A percentile compares a stretch with the other conserved stretches of the same genome.
Evolutionary conservation across 768 basidiomycete species (phyloP).

Genomic region (Lentinula lateritia): DNA sequence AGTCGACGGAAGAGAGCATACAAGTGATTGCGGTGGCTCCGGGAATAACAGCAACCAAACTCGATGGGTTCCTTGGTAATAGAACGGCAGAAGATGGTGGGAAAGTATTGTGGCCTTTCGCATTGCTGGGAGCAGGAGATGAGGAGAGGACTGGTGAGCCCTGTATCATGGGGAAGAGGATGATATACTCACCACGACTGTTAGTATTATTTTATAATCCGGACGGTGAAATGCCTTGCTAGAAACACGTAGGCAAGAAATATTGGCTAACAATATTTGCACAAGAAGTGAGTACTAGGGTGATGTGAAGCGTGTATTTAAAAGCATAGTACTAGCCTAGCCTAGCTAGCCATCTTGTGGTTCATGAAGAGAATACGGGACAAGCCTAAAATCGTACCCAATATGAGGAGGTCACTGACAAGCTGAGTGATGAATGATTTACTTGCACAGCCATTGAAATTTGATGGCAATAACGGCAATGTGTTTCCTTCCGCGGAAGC

Average conservation of each 20-base stretch:
- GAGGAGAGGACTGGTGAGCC: not conserved
- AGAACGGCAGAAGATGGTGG: conserved; percentile 9
- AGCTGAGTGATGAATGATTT: too few species aligned
- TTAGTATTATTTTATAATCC: not conserved
- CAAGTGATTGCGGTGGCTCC: conserved; percentile 10
- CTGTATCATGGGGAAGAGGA: not conserved
- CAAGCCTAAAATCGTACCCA: too few species aligned
- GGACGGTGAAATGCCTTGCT: not conserved
- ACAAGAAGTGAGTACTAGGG: too few species aligned
- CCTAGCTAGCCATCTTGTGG: too few species aligned
- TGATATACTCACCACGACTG: not conserved
- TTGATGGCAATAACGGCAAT: not conserved
- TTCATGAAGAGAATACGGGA: too few species aligned
- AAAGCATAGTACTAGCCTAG: too few species aligned
- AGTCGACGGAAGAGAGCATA: conserved; percentile 4
- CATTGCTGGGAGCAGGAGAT: not conserved
- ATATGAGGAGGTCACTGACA: too few species aligned
- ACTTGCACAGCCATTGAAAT: too few species aligned
- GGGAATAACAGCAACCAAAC: conserved; percentile 6
- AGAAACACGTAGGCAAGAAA: too few species aligned
- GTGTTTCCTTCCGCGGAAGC: not conserved
- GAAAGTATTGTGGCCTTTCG: not conserved
- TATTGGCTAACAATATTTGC: too few species aligned
- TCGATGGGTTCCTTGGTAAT: conserved; percentile 3
- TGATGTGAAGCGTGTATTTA: too few species aligned